Evolutionary conservation across 83 land plant genomes (phyloP), one percentile per base, ranked within the genome.

Genomic region (Isoetes engelmannii): DNA sequence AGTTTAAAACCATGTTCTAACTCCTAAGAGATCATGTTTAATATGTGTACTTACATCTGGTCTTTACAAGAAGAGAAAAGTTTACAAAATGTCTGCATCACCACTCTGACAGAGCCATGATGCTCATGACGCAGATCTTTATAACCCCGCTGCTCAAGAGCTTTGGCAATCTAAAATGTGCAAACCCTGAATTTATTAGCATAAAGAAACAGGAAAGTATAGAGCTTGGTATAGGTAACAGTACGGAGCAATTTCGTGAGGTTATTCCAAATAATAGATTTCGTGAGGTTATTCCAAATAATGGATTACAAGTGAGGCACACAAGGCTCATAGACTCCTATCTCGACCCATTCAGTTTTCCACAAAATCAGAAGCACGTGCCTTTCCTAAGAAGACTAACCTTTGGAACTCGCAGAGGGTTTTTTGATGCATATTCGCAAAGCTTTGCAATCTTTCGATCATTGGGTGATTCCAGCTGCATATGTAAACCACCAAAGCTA

Each of bases 111-210:
- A 18, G 79, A 82, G 6, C 84, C 84, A 63, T 81, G 82, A 57
- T 83, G 96, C 59, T 88, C 97, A 75, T 41, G 64, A 69, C 89
- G 74, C 74, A 95, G 70, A 68, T 91, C 99, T 82, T 86, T 95
- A 70, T 88, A 89, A 68, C 93, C 94, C 67, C 83, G 81, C 73
- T 90, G 97, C 77, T 95, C 99, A 51, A 95, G 82, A 62, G 77
- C 71, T 68, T 59, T 66, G 57, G 91, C 82, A 47, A 95, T 95
- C 99, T 95, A 18, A 19, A 51, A 19, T 37, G 62, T 0, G 8
- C 8, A 59, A 28, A 28, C 0, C 37, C 1, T 28, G 37, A 28
- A 28, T 28, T 28, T 28, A 28, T 28, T 28, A 28, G 37, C 37
- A 28, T 28, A 28, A 28, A 28, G 37, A 28, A 28, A 28, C 37